Percentiles rank a stretch among this genome's conserved stretches.
Evolutionary conservation across 2,329 filamentous ascomycete genomes (phyloP).

Genomic region (Capronia coronata): DNA sequence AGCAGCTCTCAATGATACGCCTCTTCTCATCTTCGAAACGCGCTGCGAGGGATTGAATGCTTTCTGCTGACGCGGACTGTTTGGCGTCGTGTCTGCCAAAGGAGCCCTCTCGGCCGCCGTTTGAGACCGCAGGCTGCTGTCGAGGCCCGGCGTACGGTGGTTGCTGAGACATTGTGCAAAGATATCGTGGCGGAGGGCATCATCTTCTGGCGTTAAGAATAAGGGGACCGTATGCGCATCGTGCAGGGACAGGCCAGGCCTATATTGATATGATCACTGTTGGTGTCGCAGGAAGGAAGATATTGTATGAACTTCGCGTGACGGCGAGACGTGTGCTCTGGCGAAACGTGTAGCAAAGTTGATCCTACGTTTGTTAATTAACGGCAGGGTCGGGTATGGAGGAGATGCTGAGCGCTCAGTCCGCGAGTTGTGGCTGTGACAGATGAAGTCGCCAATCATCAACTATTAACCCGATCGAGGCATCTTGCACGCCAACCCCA

Average conservation of each 20-base stretch:
- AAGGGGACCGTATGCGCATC: neutral
- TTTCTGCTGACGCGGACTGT: conserved; percentile 10
- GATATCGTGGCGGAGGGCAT: conserved; percentile 9
- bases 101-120: conserved; percentile 13
- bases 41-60: conserved; percentile 55
- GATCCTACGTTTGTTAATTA: neutral
- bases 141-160: conserved; percentile 15
- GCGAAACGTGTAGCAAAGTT: neutral
- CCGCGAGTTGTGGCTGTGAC: neutral
- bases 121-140: conserved; percentile 13
- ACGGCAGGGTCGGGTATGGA: neutral
- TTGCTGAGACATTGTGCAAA: conserved; percentile 21
- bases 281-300: neutral
- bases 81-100: conserved; percentile 7
- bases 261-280: neutral
- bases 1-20: conserved; percentile 91
- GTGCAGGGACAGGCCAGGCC: neutral
- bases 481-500: neutral
- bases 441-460: neutral
- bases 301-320: neutral
- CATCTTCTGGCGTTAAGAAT: conserved; percentile 13
- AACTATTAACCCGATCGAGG: neutral
- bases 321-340: neutral
- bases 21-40: conserved; percentile 94
- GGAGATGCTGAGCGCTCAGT: neutral